Percentiles rank a stretch among this genome's conserved stretches.
Evolutionary conservation across 1,284 basidiomycete genomes (phyloP).

Genomic region (Microbotryomycetes sp.): DNA sequence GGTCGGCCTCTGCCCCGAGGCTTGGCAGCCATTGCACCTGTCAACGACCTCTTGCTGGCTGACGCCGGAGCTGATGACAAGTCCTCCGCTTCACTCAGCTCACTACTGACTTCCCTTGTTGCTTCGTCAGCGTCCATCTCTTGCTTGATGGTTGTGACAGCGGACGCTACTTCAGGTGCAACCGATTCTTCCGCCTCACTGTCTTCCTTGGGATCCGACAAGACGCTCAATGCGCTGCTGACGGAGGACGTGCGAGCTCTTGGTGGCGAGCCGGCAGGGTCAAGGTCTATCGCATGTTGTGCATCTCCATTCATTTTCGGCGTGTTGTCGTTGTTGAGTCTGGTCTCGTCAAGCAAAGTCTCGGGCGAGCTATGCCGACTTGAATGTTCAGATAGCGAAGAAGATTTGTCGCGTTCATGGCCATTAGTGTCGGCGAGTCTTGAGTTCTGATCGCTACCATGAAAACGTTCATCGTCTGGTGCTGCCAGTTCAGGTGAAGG

Average conservation of each 20-base stretch:
- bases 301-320: not conserved
- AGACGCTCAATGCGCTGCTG: not conserved
- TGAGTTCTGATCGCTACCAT: too few relatives aligned
- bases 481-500: not conserved
- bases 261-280: too few relatives aligned
- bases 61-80: not conserved
- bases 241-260: not conserved
- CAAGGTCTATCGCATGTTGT: not conserved
- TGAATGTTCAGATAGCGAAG: not conserved
- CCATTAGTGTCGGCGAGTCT: too few relatives aligned
- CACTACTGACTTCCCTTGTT: not conserved
- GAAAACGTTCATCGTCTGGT: too few relatives aligned
- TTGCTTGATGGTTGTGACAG: not conserved
- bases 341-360: not conserved
- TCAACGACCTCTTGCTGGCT: not conserved
- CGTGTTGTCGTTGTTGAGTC: not conserved
- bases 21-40: not conserved
- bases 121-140: not conserved
- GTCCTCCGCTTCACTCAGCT: not conserved
- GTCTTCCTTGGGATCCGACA: not conserved
- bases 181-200: not conserved
- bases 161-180: not conserved
- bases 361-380: not conserved
- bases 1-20: not conserved
- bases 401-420: not conserved